Base-by-base conservation (phyloP, 176 grass and related monocot species). In the Zoysia pacifica region DNA sequence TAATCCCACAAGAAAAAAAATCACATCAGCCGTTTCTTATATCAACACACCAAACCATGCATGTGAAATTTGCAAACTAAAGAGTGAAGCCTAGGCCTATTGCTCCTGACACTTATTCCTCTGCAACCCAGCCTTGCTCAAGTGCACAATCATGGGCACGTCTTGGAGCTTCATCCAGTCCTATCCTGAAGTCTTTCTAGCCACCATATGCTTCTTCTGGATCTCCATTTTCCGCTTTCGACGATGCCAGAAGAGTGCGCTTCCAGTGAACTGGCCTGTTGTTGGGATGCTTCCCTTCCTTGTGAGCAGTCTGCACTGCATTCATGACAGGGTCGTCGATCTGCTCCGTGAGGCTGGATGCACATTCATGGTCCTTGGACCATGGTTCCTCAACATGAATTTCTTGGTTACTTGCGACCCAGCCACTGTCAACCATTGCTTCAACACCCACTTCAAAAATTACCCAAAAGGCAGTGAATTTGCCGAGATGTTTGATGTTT, bases 401-500 rank as follows among this genome's bases (percentile, higher is more conserved):
- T 78, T 89, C 47, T 20, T 93, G 56, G 13, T 81, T 2, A 89
- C 84, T 55, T 89, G 87, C n/a, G 91, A 93, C 74, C 87, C 91
- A 48, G 84, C 80, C 62, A 87, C 81, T 59, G 91, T 89, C 81
- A 84, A 89, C 84, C 87, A 93, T 18, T 81, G 87, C 64, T 81
- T 89, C 84, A 87, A 78, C 64, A 18, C 67, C 67, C 86, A 85
- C 87, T 84, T 89, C 62, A 40, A 73, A 11, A 93, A 82, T 44
- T 93, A 93, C 62, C 87, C 84, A 12, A 93, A 93, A 77, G 91
- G 91, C 38, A 72, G 61, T 2, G 81, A 84, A 55, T 93, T 93
- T 6, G 67, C 84, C 28, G 87, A 93, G 67, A 89, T 89, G 84
- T 93, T 90, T 69, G 87, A 93, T 56, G 78, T 93, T 71, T 73